Evolutionary conservation across 768 basidiomycete species (phyloP), one percentile per base, ranked within the genome.

Genomic region (Tephrocybe sp.): DNA sequence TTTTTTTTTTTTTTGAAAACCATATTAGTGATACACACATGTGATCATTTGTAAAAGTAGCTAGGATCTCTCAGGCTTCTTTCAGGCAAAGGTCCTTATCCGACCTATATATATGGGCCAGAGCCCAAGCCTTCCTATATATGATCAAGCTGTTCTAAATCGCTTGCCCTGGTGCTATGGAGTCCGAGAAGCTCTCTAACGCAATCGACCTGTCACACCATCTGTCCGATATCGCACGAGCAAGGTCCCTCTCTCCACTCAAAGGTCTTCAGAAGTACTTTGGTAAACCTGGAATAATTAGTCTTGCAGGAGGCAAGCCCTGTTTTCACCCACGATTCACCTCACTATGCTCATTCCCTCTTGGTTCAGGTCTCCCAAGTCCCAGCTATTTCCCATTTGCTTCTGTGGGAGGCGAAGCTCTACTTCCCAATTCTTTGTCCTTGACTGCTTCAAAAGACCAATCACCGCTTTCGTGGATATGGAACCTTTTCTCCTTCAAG

Each of bases 341-440:
- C 38, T 46, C n/a, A 38, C 16, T 10, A 26, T 26, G 7, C 26
- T 26, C 26, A 26, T 7, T 20, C 35, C 9, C 30, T 40, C 33
- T 61, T 44, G 23, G 13, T 20, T 30, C 35, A 85, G 87, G 87
- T 10, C 60, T 87, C 20, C 89, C 90, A 0, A 75, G 72, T 53
- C 81, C 87, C 7, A 75, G 74, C 0, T 85, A 83, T 63, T 92
- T 89, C 64, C 87, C 87, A 0, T 87, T 87, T 62, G 74, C 83
- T 17, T 69, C 74, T 26, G 56, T 92, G 39, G 77, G 78, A 2
- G 83, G 78, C 12, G 73, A 82, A 31, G 72, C 75, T 7, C 73
- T 85, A 26, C 63, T 72, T 2, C 62, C 70, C 1, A 78, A 84
- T 56, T 72, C 76, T 4, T 80, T 80, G 54, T 70, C 82, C 11